Evolutionary conservation across 148 eudicot genomes (phyloP).

Genomic region (Silene uniflora): DNA sequence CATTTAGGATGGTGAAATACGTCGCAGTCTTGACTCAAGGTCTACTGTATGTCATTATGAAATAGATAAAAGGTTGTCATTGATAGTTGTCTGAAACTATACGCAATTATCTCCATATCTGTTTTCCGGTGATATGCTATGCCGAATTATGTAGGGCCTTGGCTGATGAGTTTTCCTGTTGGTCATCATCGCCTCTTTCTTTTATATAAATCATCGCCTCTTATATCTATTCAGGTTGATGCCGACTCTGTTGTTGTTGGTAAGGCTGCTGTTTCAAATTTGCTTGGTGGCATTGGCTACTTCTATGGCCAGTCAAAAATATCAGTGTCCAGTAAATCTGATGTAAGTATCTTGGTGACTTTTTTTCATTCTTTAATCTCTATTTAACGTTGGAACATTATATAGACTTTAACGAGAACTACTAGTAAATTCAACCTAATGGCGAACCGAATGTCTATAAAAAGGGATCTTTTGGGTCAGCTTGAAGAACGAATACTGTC

Average conservation of each 20-base stretch:
- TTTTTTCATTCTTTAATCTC: background rate
- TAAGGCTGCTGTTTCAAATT: conserved; percentile 77
- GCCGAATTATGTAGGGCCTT: background rate
- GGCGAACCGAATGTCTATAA: background rate
- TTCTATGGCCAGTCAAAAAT: conserved; percentile 96
- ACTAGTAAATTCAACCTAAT: background rate
- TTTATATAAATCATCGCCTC: background rate
- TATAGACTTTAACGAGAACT: background rate
- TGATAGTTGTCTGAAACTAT: background rate
- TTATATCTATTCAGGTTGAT: conserved; percentile 49
- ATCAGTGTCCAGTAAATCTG: conserved; percentile 48
- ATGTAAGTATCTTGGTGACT: conserved; percentile 44
- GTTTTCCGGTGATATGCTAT: background rate
- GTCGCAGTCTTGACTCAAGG: background rate
- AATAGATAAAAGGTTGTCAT: background rate
- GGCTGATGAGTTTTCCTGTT: background rate
- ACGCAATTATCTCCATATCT: background rate
- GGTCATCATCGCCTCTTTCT: background rate
- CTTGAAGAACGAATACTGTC: background rate
- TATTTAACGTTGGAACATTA: background rate
- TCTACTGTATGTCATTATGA: background rate
- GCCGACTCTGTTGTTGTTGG: conserved; percentile 53
- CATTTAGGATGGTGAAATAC: background rate
- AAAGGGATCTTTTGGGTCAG: background rate
- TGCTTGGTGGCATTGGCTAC: conserved; percentile 97